Conservation (phyloP, 148 eudicot genomes). For the Drosera capensis region DNA sequence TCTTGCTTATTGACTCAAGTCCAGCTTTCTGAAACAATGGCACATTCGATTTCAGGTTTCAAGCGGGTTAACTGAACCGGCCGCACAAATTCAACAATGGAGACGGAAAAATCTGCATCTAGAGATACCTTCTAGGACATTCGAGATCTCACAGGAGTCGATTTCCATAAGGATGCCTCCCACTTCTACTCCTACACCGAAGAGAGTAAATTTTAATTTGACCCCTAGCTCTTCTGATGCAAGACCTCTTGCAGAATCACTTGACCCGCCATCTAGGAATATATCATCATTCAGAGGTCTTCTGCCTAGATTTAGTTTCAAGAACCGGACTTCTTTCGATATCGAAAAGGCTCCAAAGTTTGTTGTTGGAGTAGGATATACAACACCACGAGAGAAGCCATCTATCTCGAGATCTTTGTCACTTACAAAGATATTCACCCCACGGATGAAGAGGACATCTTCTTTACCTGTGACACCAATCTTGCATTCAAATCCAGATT, state of each 20-base stretch:
- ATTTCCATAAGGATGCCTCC: conserved; percentile 42
- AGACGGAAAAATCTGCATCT: conserved; percentile 21
- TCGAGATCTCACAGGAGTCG: conserved; percentile 16
- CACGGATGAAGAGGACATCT: conserved; percentile 43
- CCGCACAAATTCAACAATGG: conserved; percentile 13
- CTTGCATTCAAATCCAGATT: conserved; percentile 81
- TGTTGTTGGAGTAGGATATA: conserved; percentile 47
- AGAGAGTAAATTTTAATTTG: conserved; percentile 46
- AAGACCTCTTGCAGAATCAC: conserved; percentile 13
- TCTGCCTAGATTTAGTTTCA: conserved; percentile 74
- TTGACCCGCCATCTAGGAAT: conserved; percentile 35
- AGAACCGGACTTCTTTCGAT: conserved; percentile 45
- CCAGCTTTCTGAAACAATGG: no score
- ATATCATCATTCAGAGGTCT: conserved; percentile 54
- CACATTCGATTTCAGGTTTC: no score
- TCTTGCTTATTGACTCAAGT: no score
- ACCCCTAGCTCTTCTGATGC: conserved; percentile 26
- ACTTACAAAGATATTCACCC: conserved; percentile 38
- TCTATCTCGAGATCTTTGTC: conserved; percentile 42
- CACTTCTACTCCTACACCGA: conserved; percentile 46
- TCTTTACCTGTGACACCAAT: conserved; percentile 73
- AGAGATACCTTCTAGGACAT: conserved; percentile 55
- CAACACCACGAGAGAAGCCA: conserved; percentile 22
- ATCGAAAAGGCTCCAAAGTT: conserved; percentile 57
- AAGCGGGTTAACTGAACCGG: conserved; percentile 65